Conservation (phyloP, 345 rosid species). For the Cardiospermum halicacabum region DNA sequence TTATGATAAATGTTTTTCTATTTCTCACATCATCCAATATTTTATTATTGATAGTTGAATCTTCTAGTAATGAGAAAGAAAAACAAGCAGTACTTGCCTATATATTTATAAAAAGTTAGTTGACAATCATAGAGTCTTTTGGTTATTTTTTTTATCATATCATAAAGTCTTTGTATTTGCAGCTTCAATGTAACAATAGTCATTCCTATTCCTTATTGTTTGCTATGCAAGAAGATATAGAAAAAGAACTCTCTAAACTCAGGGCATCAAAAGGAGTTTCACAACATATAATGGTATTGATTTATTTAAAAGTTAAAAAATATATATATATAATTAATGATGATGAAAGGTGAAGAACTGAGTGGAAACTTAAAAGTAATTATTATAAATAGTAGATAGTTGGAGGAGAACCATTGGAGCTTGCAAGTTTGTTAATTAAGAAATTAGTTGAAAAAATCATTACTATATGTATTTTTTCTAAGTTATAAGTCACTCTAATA, state of each 20-base stretch:
- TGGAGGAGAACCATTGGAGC: neutral
- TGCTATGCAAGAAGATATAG: constrained; percentile 71
- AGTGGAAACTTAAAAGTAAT: no score
- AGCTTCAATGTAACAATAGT: neutral
- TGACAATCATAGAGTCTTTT: constrained; percentile 10
- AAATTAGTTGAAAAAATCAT: no score
- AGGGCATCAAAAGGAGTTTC: constrained; percentile 67
- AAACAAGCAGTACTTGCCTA: constrained; percentile 77
- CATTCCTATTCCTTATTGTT: constrained; percentile 12
- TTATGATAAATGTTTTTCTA: neutral
- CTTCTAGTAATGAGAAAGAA: constrained; percentile 78
- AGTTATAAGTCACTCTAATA: neutral
- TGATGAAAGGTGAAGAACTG: neutral
- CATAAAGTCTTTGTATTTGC: neutral
- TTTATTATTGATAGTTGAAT: constrained; percentile 60
- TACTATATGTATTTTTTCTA: neutral
- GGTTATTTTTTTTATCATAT: constrained; percentile 1
- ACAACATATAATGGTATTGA: constrained; percentile 78
- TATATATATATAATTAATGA: neutral
- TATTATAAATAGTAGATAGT: neutral
- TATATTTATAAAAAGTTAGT: constrained; percentile 89
- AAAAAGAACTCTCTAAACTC: constrained; percentile 69
- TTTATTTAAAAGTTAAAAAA: constrained; percentile 4
- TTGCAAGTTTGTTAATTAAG: neutral
- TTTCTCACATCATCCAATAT: constrained; percentile 13